Base-by-base conservation (phyloP, 805 yeast genomes). In the Starmerella davenportii region DNA sequence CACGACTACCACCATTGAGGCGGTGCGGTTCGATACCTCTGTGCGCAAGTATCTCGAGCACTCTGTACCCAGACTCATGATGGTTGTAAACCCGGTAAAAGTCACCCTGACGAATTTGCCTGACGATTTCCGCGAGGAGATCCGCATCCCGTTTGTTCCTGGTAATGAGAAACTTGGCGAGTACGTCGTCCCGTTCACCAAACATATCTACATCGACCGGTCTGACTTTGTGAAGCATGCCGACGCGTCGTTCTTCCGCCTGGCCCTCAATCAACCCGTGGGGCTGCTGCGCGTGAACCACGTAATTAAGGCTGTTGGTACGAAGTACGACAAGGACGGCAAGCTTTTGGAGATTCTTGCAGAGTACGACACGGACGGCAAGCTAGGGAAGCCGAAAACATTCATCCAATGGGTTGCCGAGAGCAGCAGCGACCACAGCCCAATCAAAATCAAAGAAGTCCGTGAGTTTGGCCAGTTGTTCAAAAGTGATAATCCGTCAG, bases 401-500 rank as follows among this genome's bases (percentile, higher is more conserved):
- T 90, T 67, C 56, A 84, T 90, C 54, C 98, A 90, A 63, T 90
- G 98, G 98, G 75, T 90, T 37, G 93, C 95, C 37, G 72, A 73
- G 45, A 64, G 75, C 18, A 61, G 64, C 24, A 68, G 70, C 43
- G 64, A 71, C 51, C 61, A 63, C 31, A 74, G 82, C 8, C 85
- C 87, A 3, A 65, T 78, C 35, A 59, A 59, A 38, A 58, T 90
- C 40, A 59, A 66, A 23, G 93, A 90, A 60, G 79, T 85, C 20
- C 74, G 96, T 60, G 67, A 81, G 45, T 84, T 87, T 62, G 79
- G 81, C 54, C 87, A 74, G 56, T 65, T 90, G 47, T 90, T 90
- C 70, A 72, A 74, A 45, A 75, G 87, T 38, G 96, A 90, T 52
- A 90, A 87, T 56, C 98, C 98, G 32, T 65, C 76, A 16, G 72